A percentile compares a stretch with the other conserved stretches of the same genome.
Conservation (phyloP, 805 yeast species). For the Candida silvatica region DNA sequence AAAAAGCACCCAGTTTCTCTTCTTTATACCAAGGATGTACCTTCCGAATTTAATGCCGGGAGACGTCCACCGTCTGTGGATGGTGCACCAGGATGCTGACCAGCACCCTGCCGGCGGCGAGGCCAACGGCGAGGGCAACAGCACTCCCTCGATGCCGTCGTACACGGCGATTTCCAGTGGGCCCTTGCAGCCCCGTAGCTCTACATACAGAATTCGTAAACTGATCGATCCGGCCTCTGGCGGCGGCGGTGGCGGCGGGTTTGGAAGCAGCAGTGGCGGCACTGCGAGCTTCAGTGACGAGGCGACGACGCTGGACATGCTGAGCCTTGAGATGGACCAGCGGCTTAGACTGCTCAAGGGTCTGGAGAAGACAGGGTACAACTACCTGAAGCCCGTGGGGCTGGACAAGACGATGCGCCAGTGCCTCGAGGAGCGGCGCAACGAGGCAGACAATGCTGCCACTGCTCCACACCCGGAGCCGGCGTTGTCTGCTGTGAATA, state of each 20-base stretch:
- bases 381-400: conserved; percentile 50
- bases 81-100: too few species aligned
- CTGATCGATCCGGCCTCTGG: not conserved
- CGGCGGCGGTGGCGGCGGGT: not conserved
- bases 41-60: conserved; percentile 37
- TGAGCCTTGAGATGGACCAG: conserved; percentile 14
- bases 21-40: conserved; percentile 30
- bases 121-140: conserved; percentile 5
- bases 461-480: not conserved
- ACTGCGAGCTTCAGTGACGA: conserved; percentile 2
- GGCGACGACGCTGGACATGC: conserved; percentile 9
- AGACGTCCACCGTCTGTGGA: conserved; percentile 39
- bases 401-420: conserved; percentile 43
- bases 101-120: too few species aligned
- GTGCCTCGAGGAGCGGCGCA: conserved; percentile 16
- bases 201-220: not conserved
- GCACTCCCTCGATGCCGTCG: conserved; percentile 18
- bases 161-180: conserved; percentile 1
- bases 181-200: too few species aligned
- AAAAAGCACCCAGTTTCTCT: not conserved
- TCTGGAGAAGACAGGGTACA: conserved; percentile 38
- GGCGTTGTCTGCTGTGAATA: conserved; percentile 6
- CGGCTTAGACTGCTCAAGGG: conserved; percentile 18
- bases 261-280: not conserved
- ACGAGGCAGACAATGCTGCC: not conserved